Conservation (phyloP, 2,329 filamentous ascomycete genomes). For the Talaromyces rugulosus region DNA sequence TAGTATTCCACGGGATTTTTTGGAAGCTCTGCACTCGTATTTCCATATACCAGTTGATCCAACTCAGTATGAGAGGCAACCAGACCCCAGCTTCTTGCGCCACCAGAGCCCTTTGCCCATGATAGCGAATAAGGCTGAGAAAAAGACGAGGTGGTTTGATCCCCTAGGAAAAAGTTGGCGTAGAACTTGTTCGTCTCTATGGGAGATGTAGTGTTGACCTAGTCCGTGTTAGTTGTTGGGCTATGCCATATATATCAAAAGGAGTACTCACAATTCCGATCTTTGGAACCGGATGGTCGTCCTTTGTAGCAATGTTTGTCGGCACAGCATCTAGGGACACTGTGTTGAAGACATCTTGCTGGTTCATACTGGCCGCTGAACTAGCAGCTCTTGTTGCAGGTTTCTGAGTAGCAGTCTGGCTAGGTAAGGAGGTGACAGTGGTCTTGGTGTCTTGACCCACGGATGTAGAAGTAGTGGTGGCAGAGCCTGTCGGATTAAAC, state of each 20-base stretch:
- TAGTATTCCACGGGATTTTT: conserved; percentile 65
- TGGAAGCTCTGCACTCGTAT: conserved; percentile 47
- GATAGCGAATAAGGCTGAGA: conserved; percentile 70
- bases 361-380: conserved; percentile 22
- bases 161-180: conserved; percentile 72
- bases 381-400: neutral
- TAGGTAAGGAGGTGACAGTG: neutral
- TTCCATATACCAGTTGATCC: conserved; percentile 63
- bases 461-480: neutral
- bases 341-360: conserved; percentile 41
- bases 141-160: conserved; percentile 65
- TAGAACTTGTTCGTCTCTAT: conserved; percentile 59
- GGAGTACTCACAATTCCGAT: conserved; percentile 32
- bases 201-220: conserved; percentile 30
- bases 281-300: conserved; percentile 41
- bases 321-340: conserved; percentile 36
- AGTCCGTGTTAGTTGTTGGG: conserved; percentile 12
- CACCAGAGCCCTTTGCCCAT: conserved; percentile 63
- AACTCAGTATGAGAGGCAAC: conserved; percentile 69
- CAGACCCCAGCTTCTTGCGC: conserved; percentile 69
- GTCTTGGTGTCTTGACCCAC: neutral
- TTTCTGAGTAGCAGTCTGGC: neutral
- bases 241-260: neutral
- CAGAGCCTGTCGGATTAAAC: neutral
- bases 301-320: conserved; percentile 31